Evolutionary conservation across 2,329 filamentous ascomycete genomes (phyloP).

Genomic region (Hortaea sp.): DNA sequence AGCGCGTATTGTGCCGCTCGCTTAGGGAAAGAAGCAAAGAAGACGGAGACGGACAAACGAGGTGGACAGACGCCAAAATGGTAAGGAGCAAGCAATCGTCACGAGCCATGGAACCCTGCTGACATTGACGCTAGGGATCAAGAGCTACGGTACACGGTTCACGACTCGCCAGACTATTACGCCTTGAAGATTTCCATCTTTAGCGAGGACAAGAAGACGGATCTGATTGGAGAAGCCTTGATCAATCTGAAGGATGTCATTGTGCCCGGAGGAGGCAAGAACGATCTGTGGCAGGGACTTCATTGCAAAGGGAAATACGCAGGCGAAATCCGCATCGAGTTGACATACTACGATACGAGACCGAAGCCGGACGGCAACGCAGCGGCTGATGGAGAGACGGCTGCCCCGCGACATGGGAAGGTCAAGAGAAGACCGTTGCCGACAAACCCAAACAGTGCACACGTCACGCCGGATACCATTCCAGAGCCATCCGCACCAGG

Average conservation of each 20-base stretch:
- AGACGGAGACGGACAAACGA: conserved; percentile 86
- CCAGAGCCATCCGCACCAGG: conserved; percentile 15
- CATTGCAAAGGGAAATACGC: conserved; percentile 90
- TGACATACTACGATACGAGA: conserved; percentile 89
- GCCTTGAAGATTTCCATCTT: conserved; percentile 93
- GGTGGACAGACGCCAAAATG: conserved; percentile 94
- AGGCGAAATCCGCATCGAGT: conserved; percentile 85
- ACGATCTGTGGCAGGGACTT: conserved; percentile 81
- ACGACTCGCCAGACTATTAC: conserved; percentile 93
- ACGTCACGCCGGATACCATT: conserved; percentile 16
- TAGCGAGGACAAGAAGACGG: conserved; percentile 96
- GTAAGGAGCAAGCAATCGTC: conserved; percentile 44
- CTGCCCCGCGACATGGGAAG: conserved; percentile 13
- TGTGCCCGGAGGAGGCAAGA: conserved; percentile 79
- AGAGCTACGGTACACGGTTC: conserved; percentile 88
- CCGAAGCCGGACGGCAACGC: conserved; percentile 65
- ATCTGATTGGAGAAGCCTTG: conserved; percentile 91
- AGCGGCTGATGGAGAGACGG: conserved; percentile 15
- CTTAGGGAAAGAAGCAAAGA: conserved; percentile 92
- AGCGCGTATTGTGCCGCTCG: conserved; percentile 93
- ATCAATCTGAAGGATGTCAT: conserved; percentile 74
- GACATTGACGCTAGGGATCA: conserved; percentile 63
- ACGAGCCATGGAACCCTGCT: not conserved
- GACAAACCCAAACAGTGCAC: conserved; percentile 57
- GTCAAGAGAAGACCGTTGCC: conserved; percentile 80